These are phyloP conservation scores for Beauveria pseudobassiana DNA, from an alignment of 2,329 filamentous ascomycete species.

Conservation along the genomic window DNA sequence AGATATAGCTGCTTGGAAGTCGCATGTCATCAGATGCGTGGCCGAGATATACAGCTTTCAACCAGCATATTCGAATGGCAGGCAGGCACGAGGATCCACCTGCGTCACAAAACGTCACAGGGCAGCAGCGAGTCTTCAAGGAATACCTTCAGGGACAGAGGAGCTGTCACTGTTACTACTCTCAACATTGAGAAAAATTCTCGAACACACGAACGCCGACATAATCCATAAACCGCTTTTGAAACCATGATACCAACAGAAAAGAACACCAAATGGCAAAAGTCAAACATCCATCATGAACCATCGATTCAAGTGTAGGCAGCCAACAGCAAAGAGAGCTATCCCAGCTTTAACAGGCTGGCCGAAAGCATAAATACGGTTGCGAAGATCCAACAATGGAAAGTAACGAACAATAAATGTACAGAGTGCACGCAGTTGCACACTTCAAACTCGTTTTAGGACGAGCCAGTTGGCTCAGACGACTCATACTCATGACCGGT, in stretches of 20 bases:
- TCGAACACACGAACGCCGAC: slow-evolving; percentile 3
- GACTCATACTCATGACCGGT: slow-evolving; percentile 45
- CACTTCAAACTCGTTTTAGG: slow-evolving; percentile 43
- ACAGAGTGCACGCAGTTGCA: neutral
- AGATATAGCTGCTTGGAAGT: neutral
- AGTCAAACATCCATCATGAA: neutral
- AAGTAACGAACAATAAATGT: slow-evolving; percentile 6
- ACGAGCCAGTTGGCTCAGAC: slow-evolving; percentile 53
- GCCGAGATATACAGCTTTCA: neutral
- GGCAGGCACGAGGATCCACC: neutral
- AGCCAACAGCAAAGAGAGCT: neutral
- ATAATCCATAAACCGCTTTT: slow-evolving; percentile 4
- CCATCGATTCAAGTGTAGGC: neutral
- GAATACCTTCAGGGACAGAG: neutral
- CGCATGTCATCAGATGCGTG: too few species aligned
- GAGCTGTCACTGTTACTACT: neutral
- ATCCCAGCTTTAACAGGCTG: neutral
- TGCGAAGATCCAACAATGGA: neutral
- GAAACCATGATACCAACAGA: neutral
- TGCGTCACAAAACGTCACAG: neutral
- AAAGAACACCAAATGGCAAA: neutral
- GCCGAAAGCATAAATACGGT: neutral
- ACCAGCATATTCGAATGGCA: neutral
- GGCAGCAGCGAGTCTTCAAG: neutral
- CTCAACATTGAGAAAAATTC: neutral